Evolutionary conservation across 1,139 yeast species (phyloP), one percentile per base, ranked within the genome.

Genomic region (Pichia kudriavzevii): DNA sequence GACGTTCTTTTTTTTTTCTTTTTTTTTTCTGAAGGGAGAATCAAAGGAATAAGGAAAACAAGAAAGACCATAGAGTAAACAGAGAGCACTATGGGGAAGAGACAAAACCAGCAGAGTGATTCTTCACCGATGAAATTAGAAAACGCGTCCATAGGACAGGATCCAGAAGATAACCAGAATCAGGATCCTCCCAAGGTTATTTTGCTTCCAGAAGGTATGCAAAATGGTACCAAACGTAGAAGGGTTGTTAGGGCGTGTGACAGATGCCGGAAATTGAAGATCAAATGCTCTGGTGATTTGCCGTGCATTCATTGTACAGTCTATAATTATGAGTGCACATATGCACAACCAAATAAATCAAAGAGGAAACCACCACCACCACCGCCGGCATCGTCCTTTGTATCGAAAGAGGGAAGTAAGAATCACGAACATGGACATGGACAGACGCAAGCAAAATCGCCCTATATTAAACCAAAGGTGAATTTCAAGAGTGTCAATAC

Each of bases 251-350:
- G 91, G 36, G 95, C 95, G 3, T 85, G 95, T 56, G 91, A 81
- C 50, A 76, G 76, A 41, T 85, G 50, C 64, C 43, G 61, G 18
- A 64, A 74, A 56, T 79, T 82, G 55, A 85, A 85, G 58, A 88
- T 84, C 48, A 81, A 81, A 52, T 85, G 95, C 59, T 93, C 84
- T 45, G 95, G 95, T 12, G 75, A 76, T 52, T 78, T 77, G 48
- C 94, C 94, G 1, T 85, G 95, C 59, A 78, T 79, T 32, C 93
- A 82, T 55, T 84, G 95, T 54, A 82, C 95, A 0, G 95, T 85
- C 2, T 87, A 85, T 58, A 77, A 85, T 8, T 83, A 80, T 56
- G 71, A 67, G 35, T 78, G 91, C 56, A 67, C 75, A 15, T 75
- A 74, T 47, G 72, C 69, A 45, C 71, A 67, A 45, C 77, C 77